phyloP scores from a whole-genome alignment of 306 rosid genomes.

The Inga oerstediana region DNA sequence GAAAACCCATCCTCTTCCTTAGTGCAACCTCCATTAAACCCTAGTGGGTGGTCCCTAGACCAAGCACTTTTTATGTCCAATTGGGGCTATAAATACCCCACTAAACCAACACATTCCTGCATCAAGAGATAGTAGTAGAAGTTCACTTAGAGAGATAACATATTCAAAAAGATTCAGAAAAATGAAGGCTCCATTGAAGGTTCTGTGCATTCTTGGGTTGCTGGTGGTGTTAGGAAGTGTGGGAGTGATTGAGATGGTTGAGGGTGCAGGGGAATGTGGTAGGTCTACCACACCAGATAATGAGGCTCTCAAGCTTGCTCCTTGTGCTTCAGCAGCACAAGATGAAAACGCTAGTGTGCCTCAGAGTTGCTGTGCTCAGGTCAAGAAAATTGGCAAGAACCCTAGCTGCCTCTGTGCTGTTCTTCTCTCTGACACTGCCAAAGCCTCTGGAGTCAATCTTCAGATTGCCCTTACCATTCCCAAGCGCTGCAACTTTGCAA shows the following conservation, averaged over 20 bases:
- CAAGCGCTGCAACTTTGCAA: conserved; percentile 64
- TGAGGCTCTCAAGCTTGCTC: conserved; percentile 60
- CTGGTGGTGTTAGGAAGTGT: conserved; percentile 37
- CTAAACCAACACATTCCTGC: conserved; percentile 14
- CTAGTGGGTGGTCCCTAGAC: conserved; percentile 42
- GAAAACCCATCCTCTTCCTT: conserved; percentile 17
- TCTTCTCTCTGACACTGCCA: conserved; percentile 58
- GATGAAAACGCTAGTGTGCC: conserved; percentile 56
- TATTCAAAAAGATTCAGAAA: not conserved
- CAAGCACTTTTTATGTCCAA: conserved; percentile 33
- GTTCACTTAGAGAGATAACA: not conserved
- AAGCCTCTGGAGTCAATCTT: conserved; percentile 47
- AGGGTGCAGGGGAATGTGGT: conserved; percentile 65
- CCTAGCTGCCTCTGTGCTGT: conserved; percentile 65
- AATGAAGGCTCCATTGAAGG: conserved; percentile 47
- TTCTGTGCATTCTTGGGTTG: conserved; percentile 46
- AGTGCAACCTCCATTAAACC: conserved; percentile 64
- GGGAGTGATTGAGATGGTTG: conserved; percentile 32
- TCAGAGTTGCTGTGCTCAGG: conserved; percentile 51
- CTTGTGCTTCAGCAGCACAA: conserved; percentile 62
- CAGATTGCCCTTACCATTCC: conserved; percentile 61
- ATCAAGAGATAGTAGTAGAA: conserved; percentile 4
- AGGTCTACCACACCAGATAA: conserved; percentile 50
- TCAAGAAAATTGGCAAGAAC: conserved; percentile 51
- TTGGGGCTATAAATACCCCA: conserved; percentile 46